Evolutionary conservation across 2,329 filamentous ascomycete species (phyloP).

Genomic region (Mollisiaceae sp.): DNA sequence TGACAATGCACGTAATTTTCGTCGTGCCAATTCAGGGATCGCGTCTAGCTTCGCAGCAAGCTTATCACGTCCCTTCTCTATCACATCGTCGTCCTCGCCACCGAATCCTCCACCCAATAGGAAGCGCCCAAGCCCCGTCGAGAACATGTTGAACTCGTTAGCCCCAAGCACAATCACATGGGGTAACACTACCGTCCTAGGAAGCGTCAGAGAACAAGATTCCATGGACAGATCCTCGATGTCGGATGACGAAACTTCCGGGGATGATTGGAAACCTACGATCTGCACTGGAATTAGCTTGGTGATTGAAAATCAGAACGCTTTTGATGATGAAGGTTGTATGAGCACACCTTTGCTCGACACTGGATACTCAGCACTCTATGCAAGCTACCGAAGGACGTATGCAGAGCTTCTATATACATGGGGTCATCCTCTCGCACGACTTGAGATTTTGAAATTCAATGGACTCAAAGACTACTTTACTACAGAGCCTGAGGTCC

Average conservation of each 20-base stretch:
- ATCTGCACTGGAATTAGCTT: slow-evolving; percentile 46
- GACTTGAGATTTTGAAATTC: slow-evolving; percentile 73
- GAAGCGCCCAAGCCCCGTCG: slow-evolving; percentile 66
- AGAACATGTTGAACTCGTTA: slow-evolving; percentile 61
- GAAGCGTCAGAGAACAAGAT: slow-evolving; percentile 45
- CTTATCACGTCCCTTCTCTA: slow-evolving; percentile 50
- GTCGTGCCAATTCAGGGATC: slow-evolving; percentile 60
- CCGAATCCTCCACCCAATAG: slow-evolving; percentile 48
- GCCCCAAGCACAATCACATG: slow-evolving; percentile 49
- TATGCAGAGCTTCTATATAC: slow-evolving; percentile 73
- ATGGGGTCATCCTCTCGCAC: slow-evolving; percentile 66
- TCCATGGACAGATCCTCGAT: slow-evolving; percentile 32
- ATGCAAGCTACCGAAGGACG: slow-evolving; percentile 65
- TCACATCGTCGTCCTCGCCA: slow-evolving; percentile 49
- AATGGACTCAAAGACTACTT: slow-evolving; percentile 62
- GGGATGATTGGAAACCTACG: slow-evolving; percentile 31
- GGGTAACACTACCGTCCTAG: slow-evolving; percentile 46
- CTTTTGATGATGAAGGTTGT: slow-evolving; percentile 73
- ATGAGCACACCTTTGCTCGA: slow-evolving; percentile 64
- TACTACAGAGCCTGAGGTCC: slow-evolving; percentile 35
- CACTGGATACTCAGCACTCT: slow-evolving; percentile 51
- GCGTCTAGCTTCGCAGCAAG: slow-evolving; percentile 61
- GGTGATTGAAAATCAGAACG: slow-evolving; percentile 63
- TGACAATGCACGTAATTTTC: slow-evolving; percentile 55
- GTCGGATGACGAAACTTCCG: slow-evolving; percentile 40